Evolutionary conservation across 2,329 filamentous ascomycete genomes (phyloP), one percentile per base, ranked within the genome.

Genomic region (Cladosporium colombiae): DNA sequence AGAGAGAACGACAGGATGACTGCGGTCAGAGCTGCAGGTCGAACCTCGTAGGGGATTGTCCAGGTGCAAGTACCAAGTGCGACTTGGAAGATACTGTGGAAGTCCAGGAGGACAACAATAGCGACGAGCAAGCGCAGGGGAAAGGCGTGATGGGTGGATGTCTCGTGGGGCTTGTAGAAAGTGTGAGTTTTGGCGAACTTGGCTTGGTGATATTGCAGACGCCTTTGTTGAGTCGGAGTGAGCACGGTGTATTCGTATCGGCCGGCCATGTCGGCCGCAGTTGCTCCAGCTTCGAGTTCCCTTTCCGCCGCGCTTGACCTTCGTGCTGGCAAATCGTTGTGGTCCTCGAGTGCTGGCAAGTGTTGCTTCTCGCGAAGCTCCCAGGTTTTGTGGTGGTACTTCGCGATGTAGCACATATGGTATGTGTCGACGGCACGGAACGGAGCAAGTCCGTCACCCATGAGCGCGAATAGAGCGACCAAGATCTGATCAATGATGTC

Each of bases 91-190:
- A 91, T 81, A 5, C 89, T 92, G 79, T 96, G 92, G 68, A 85
- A 89, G 76, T 96, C 92, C 3, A 95, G 83, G 2, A 96, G 81
- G 7, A 91, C 82, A n/a, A 94, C 89, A 66, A 94, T 88, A 65
- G 90, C 88, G 44, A 95, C 84, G 35, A 96, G 86, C 6, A 92
- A 82, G 35, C 85, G 84, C 1, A 93, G 81, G 0, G 92, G 91
- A 68, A 96, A 96, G 0, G 92, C 89, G 74, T 88, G 84, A 75
- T 96, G 92, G 0, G 92, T 96, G 37, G 87, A 83, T 0, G 92
- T 96, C 78, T 96, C 92, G 76, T 96, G 90, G 0, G 92, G 91
- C 73, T 93, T 93, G 82, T 96, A 96, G 77, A 94, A 96, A 6
- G 90, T 93, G 76, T 96, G 92, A 0, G 89, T 92, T 71, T 90